Base-by-base conservation (phyloP, 2,329 filamentous ascomycete species). In the Fusarium hostae region DNA sequence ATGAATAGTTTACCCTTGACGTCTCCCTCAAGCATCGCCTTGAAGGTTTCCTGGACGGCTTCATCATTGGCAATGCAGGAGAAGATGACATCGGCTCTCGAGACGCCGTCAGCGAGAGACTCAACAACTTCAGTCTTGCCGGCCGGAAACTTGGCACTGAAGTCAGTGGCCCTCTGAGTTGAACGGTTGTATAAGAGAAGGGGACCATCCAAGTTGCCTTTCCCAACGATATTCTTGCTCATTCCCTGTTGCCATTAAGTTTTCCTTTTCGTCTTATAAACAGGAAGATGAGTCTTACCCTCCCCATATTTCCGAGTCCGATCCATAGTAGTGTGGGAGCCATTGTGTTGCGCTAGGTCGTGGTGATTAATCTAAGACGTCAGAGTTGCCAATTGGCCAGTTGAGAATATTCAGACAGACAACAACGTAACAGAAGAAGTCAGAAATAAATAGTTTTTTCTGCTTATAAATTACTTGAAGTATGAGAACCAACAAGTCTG, bases 251-350 rank as follows among this genome's bases (percentile, higher is more conserved):
- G 11, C 59, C 26, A 34, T 70, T n/a, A 71, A 63, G 24, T 28
- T 35, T 37, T 24, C 2, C 43, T 32, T 4, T 20, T 18, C 30
- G 10, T 26, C 6, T 44, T 22, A 16, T 26, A 6, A 24, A 16
- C 16, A 41, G 10, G 2, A 34, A 30, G 26, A 35, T 28, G 10
- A 43, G 34, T 82, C 88, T 84, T 84, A 92, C 92, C 78, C 91
- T 87, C 73, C 93, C 94, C 90, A 97, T 97, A 80, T 97, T 97
- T 57, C 94, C 94, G 55, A 97, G 87, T 63, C 94, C 94, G 59
- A 97, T 89, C 89, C 90, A 97, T 75, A 94, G 86, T 56, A 96
- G 77, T 81, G 87, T 89, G 63, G 86, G 85, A 45, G 87, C 82
- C 88, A 90, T 89, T 48, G 24, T 72, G 59, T 39, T 12, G 22